A percentile compares a stretch with the other conserved stretches of the same genome.
phyloP scores from a whole-genome alignment of 345 rosid species.

The Hibiscus tridactylites region DNA sequence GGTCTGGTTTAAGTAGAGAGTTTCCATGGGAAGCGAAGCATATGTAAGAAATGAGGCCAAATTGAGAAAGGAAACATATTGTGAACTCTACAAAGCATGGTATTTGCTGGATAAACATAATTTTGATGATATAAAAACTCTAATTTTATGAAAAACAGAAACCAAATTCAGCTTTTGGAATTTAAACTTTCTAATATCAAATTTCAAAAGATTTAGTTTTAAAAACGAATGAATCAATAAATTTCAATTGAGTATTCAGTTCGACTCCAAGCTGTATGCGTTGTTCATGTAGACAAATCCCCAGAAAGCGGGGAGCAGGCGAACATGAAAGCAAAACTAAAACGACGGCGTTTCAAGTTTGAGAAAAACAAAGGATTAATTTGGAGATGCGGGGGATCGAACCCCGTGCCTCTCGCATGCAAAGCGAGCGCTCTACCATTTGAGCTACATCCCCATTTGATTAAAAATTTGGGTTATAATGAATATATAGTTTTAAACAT shows the following conservation, averaged over 20 bases:
- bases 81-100: not conserved
- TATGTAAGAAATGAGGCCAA: not conserved
- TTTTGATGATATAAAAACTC: not conserved
- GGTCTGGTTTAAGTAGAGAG: too few species aligned
- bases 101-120: constrained; percentile 35
- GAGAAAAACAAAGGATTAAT: rapidly evolving
- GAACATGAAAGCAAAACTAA: not conserved
- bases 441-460: constrained; percentile 76
- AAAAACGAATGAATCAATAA: not conserved
- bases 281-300: not conserved
- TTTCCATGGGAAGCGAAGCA: not conserved
- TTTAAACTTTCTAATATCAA: not conserved
- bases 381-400: constrained; percentile 89
- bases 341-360: not conserved
- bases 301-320: not conserved
- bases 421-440: constrained; percentile 91
- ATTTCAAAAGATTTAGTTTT: too few species aligned
- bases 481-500: too few species aligned
- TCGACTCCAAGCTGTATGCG: not conserved
- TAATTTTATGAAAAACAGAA: not conserved
- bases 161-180: not conserved
- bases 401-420: constrained; percentile 91
- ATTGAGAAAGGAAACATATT: not conserved
- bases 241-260: not conserved
- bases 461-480: too few species aligned